Percentiles rank a stretch among this genome's conserved stretches.
Evolutionary conservation across 768 basidiomycete genomes (phyloP).

Genomic region (Paxillus ammoniavirescens): DNA sequence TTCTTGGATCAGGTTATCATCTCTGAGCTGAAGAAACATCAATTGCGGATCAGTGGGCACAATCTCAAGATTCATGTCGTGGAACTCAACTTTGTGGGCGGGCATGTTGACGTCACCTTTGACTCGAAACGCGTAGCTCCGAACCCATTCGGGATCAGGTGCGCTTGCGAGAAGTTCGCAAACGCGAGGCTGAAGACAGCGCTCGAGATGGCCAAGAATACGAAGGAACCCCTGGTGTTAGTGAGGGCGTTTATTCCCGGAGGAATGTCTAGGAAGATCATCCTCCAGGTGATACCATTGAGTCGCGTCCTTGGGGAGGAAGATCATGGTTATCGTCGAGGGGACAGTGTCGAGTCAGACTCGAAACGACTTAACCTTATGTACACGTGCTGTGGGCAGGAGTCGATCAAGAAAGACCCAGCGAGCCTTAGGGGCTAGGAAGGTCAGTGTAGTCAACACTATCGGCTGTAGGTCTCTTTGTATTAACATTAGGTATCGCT

Average conservation of each 20-base stretch:
- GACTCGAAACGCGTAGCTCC: conserved; percentile 18
- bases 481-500: no score
- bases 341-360: not conserved
- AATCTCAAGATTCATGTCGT: conserved; percentile 21
- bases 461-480: no score
- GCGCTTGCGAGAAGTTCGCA: conserved; percentile 22
- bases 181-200: conserved; percentile 25
- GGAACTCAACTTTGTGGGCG: conserved; percentile 23
- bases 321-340: conserved; percentile 1
- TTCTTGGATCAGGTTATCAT: conserved; percentile 28
- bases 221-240: conserved; percentile 15
- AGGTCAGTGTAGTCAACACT: no score
- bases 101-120: conserved; percentile 12
- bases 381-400: conserved; percentile 18
- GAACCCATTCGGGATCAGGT: conserved; percentile 26
- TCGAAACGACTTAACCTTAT: conserved; percentile 22
- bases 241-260: conserved; percentile 29
- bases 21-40: conserved; percentile 22
- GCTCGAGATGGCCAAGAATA: conserved; percentile 13
- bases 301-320: conserved; percentile 8
- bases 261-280: conserved; percentile 25
- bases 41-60: conserved; percentile 6
- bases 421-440: not conserved
- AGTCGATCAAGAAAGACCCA: not conserved
- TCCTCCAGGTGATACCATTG: conserved; percentile 27